Percentiles rank a stretch among this genome's conserved stretches.
Evolutionary conservation across 495 filamentous ascomycete genomes (phyloP).

Genomic region (Penicillium taxi): DNA sequence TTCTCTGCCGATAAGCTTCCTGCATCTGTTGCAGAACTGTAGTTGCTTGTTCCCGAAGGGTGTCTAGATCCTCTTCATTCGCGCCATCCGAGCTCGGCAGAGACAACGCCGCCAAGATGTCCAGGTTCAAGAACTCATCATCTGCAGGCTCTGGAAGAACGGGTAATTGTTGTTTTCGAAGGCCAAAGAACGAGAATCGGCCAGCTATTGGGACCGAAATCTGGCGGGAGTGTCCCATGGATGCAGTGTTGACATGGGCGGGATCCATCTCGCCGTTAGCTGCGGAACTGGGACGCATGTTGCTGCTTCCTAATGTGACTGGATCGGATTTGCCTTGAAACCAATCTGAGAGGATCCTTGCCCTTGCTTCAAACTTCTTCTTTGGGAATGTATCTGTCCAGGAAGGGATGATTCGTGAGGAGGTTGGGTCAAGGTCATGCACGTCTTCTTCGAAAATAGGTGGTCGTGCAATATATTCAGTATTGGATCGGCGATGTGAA

Average conservation of each 20-base stretch:
- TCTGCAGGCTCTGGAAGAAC: slow-evolving; percentile 32
- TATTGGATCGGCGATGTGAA: slow-evolving; percentile 37
- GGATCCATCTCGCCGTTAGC: slow-evolving; percentile 18
- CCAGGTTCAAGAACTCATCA: slow-evolving; percentile 58
- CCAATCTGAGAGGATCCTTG: slow-evolving; percentile 40
- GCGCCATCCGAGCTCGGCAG: slow-evolving; percentile 43
- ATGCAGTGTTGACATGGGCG: slow-evolving; percentile 13
- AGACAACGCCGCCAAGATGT: slow-evolving; percentile 57
- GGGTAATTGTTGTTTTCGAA: slow-evolving; percentile 24
- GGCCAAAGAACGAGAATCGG: slow-evolving; percentile 33
- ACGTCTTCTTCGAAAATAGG: slow-evolving; percentile 18
- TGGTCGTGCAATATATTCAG: slow-evolving; percentile 29
- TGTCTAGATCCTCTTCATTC: slow-evolving; percentile 60
- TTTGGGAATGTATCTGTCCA: slow-evolving; percentile 30
- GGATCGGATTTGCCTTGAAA: slow-evolving; percentile 46
- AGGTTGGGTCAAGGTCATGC: slow-evolving; percentile 14
- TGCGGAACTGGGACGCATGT: slow-evolving; percentile 11
- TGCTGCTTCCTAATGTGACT: slow-evolving; percentile 34
- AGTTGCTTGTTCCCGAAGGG: slow-evolving; percentile 59
- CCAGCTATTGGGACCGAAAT: slow-evolving; percentile 26
- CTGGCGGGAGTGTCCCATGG: slow-evolving; percentile 28
- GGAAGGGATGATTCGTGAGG: slow-evolving; percentile 10
- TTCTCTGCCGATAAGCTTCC: slow-evolving; percentile 59
- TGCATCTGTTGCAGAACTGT: slow-evolving; percentile 59
- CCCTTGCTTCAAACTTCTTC: slow-evolving; percentile 36